phyloP scores from a whole-genome alignment of 768 basidiomycete species.

The Pisolithus sp. region DNA sequence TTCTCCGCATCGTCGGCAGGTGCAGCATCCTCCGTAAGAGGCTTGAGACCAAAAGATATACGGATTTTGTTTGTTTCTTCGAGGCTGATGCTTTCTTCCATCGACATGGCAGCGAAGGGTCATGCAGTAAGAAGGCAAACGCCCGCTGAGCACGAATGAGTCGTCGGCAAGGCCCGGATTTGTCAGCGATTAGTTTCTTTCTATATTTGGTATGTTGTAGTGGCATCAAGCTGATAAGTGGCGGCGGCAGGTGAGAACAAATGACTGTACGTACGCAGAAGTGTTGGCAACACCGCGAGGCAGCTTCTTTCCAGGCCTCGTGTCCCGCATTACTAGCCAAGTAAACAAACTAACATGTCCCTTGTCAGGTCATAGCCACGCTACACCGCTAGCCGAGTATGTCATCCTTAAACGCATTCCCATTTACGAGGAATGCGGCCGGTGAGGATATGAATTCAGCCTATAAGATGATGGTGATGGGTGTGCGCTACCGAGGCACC shows the following conservation, averaged over 20 bases:
- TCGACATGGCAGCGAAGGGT: slow-evolving; percentile 38
- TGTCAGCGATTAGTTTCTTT: neutral
- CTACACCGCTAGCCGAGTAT: slow-evolving; percentile 2
- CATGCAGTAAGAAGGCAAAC: neutral
- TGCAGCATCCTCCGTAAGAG: slow-evolving; percentile 75
- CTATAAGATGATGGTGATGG: neutral
- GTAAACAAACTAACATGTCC: no score
- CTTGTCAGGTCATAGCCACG: neutral
- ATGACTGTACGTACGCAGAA: no score
- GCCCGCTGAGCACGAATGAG: no score
- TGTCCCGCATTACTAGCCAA: neutral
- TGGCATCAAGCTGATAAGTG: neutral
- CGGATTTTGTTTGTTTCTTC: slow-evolving; percentile 97
- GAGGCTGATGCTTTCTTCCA: slow-evolving; percentile 86
- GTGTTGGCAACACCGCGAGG: neutral
- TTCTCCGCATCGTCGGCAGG: slow-evolving; percentile 73
- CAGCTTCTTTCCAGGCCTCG: neutral
- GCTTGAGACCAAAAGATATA: slow-evolving; percentile 88
- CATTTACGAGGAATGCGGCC: neutral
- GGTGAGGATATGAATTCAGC: neutral
- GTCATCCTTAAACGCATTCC: neutral
- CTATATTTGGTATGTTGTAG: neutral
- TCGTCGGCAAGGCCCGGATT: neutral
- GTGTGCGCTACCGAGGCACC: neutral
- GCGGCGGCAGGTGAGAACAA: neutral